Evolutionary conservation across 2,329 filamentous ascomycete species (phyloP).

Genomic region (Xylariaceae sp.): DNA sequence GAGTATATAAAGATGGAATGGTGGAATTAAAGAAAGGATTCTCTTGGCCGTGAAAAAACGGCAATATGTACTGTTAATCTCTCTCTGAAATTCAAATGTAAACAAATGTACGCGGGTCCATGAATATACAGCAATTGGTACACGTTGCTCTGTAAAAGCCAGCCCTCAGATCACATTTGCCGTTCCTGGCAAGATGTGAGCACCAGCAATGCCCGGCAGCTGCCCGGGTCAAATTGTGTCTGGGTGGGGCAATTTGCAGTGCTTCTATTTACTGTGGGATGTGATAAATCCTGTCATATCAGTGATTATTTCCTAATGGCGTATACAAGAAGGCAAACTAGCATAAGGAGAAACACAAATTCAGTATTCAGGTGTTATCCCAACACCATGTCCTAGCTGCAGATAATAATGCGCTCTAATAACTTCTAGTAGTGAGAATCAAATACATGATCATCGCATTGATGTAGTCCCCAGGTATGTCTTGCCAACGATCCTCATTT

Average conservation of each 20-base stretch:
- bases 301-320: no score
- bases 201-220: no score
- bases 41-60: not conserved
- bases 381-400: not conserved
- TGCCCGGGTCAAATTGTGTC: no score
- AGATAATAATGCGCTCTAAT: not conserved
- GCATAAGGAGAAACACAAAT: no score
- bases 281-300: no score
- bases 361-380: not conserved
- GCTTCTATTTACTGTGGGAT: no score
- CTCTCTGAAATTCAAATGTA: slow-evolving; percentile 6
- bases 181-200: slow-evolving; percentile 1
- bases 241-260: no score
- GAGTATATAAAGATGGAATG: not conserved
- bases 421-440: not conserved
- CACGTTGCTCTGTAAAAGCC: no score
- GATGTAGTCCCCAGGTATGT: not conserved
- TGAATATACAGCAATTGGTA: no score
- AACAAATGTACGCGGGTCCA: not conserved
- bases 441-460: not conserved
- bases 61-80: slow-evolving; percentile 8
- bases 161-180: not conserved
- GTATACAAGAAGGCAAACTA: no score
- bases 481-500: not conserved
- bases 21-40: not conserved